Evolutionary conservation across 768 basidiomycete species (phyloP).

Genomic region (Lactifluus pinguis): DNA sequence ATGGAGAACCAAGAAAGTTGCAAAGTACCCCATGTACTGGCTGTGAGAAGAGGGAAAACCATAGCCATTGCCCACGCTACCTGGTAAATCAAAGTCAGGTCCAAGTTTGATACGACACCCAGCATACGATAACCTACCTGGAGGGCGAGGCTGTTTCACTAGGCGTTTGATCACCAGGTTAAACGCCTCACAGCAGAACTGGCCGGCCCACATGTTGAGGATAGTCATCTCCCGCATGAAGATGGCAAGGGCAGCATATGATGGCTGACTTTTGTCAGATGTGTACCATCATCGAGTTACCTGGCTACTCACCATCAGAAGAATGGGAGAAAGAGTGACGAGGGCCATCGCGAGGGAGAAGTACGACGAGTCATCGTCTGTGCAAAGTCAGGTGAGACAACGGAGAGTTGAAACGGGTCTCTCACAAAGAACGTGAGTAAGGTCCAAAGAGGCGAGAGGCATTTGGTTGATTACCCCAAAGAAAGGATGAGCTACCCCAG

Average conservation of each 20-base stretch:
- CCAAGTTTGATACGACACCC: not conserved
- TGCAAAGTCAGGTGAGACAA: not conserved
- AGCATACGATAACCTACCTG: constrained; percentile 33
- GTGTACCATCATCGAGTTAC: not conserved
- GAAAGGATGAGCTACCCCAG: not conserved
- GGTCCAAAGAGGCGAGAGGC: constrained; percentile 19
- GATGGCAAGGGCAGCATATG: constrained; percentile 66
- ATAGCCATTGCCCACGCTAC: constrained; percentile 58
- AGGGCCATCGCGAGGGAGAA: constrained; percentile 25
- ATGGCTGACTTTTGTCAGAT: constrained; percentile 39
- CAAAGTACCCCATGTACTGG: constrained; percentile 86
- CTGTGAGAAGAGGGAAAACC: constrained; percentile 87
- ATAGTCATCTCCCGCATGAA: constrained; percentile 74
- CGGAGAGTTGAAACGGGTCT: not conserved
- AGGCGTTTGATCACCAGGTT: constrained; percentile 61
- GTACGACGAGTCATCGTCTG: constrained; percentile 26
- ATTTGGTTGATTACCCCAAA: not conserved
- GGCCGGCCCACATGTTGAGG: constrained; percentile 78
- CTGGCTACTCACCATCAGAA: constrained; percentile 23
- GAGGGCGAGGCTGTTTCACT: constrained; percentile 62
- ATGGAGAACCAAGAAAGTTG: constrained; percentile 67
- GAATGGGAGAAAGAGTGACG: constrained; percentile 28
- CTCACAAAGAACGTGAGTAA: constrained; percentile 26
- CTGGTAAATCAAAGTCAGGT: constrained; percentile 26
- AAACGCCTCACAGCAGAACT: constrained; percentile 58